Evolutionary conservation across 345 rosid genomes (phyloP), one percentile per base, ranked within the genome.

Genomic region (Linum lewisii): DNA sequence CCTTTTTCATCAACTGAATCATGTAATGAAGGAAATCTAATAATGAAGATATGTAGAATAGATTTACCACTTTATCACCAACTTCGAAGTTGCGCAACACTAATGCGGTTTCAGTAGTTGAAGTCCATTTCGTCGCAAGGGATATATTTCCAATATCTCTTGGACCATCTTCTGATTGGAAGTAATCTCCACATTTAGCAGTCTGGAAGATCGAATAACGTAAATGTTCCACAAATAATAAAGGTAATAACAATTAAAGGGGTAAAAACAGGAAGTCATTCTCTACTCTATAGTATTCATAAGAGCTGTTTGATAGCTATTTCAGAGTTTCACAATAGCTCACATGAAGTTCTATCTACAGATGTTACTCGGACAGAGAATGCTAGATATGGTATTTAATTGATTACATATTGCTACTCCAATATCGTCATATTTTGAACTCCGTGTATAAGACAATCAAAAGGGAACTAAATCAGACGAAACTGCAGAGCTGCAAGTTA

Each of bases 121-220:
- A 76, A 53, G 69, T 64, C 97, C 87, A 81, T 57, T 84, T 93
- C 47, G 84, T 76, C 57, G 7, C 61, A 19, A 77, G 26, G 66
- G 72, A 73, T 58, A 83, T 78, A 71, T 87, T 87, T 34, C 95
- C 99, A 76, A 89, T 82, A 49, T 80, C 77, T 80, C 97, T 70
- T 49, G 88, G 85, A 69, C 88, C 86, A 75, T 81, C 81, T 77
- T 78, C 88, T 13, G 86, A 79, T 76, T 77, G 89, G 74, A 82
- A 85, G 73, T 93, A 93, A 52, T 89, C 89, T 49, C 95, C 97
- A 47, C 99, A 84, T 67, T 87, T 89, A 24, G 77, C 77, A 26
- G 60, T 78, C 97, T 89, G 74, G 47, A 3, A 42, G 47, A 42
- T 42, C 16, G 13, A 42, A 42, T 4, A 4, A 42, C 9, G 3